A percentile compares a stretch with the other conserved stretches of the same genome.
These are phyloP conservation scores for Lantana camara DNA, from an alignment of 257 asterid genomes.

Conservation along the genomic window DNA sequence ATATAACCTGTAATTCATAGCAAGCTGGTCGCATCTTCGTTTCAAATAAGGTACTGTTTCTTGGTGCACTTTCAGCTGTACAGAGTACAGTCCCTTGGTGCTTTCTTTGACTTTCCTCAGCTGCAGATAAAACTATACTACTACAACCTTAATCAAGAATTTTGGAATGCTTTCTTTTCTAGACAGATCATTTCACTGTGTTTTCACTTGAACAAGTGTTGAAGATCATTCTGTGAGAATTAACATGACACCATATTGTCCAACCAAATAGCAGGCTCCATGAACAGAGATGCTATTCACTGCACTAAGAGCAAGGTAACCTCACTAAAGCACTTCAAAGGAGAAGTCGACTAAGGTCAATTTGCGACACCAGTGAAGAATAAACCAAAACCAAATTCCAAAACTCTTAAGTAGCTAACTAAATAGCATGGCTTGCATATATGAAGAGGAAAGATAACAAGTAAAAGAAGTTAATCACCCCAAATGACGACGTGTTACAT, in stretches of 20 bases:
- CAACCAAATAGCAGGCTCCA: conserved; percentile 17
- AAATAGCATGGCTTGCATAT: not conserved
- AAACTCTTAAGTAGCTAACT: not conserved
- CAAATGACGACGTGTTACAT: too few species aligned
- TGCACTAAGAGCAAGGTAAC: conserved; percentile 19
- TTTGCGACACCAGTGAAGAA: not conserved
- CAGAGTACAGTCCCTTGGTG: not conserved
- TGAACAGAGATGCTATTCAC: not conserved
- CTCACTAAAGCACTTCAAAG: conserved; percentile 2
- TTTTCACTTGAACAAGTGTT: not conserved
- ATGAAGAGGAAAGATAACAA: too few species aligned
- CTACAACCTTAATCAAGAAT: not conserved
- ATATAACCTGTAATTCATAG: too few species aligned
- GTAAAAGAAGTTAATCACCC: too few species aligned
- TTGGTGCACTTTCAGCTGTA: not conserved
- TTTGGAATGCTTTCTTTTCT: not conserved
- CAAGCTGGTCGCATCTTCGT: not conserved
- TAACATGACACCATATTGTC: conserved; percentile 6
- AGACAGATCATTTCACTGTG: not conserved
- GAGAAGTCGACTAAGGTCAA: conserved; percentile 1
- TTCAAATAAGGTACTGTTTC: not conserved
- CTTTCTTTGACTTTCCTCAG: not conserved
- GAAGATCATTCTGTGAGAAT: conserved; percentile 8
- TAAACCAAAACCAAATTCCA: not conserved
- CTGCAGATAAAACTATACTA: conserved; percentile 14